Base-by-base conservation (phyloP, 2,329 filamentous ascomycete genomes). In the Pseudocercospora crystallina region DNA sequence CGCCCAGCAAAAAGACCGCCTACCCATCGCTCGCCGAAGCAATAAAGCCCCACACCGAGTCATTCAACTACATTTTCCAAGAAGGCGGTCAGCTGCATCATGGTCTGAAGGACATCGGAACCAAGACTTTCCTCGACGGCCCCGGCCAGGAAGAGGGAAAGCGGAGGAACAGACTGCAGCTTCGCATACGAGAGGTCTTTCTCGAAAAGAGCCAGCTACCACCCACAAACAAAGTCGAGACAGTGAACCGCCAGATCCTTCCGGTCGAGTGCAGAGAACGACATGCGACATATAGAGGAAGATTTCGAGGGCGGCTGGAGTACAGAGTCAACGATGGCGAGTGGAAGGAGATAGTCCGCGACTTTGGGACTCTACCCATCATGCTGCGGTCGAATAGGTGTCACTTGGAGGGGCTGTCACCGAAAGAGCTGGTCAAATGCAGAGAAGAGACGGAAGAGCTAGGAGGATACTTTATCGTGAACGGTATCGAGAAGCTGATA, bases 391-490 rank as follows among this genome's bases (percentile, higher is more conserved):
- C 91, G 52, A 95, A 90, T 69, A 81, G 85, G 69, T 99, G 94
- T 68, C 90, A 99, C 68, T 81, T 99, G 20, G 86, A 95, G 69
- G 86, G 87, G 56, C 85, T 91, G 63, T 86, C 89, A 5, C 94
- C 94, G 0, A 85, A 86, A 9, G 80, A 87, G 64, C 80, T 99
- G 12, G 90, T 97, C 29, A 80, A 87, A 57, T 83, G 84, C 54
- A 95, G 96, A 69, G 94, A 99, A 73, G 94, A 99, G 71, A 88
- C 91, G 0, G 94, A 99, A 71, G 94, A 99, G 71, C 74, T 97
- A 30, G 94, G 94, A 33, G 94, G 94, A 38, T 99, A 97, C 71
- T 99, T 97, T 67, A 84, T 99, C 64, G 88, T 99, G 65, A 99
- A 99, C 69, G 94, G 94, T 59, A 96, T 91, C 65, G 94, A 99